phyloP scores from a whole-genome alignment of 2,329 filamentous ascomycete species.

The Fusarium sp. region DNA sequence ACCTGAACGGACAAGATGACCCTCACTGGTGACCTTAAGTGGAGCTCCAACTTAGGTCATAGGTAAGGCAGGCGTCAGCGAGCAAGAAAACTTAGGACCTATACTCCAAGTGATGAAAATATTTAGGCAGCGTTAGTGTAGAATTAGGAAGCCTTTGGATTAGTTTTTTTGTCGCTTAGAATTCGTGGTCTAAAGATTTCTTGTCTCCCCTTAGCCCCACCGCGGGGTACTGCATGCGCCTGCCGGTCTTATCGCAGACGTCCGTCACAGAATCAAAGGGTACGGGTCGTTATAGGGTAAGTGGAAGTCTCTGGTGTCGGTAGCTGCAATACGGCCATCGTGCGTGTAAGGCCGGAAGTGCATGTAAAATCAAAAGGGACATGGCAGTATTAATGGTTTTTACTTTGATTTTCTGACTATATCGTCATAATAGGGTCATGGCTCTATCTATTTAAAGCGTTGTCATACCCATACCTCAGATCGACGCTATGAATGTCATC shows the following conservation, averaged over 20 bases:
- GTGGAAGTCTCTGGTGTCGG: too few relatives aligned
- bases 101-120: not conserved
- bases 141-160: not conserved
- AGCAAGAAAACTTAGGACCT: not conserved
- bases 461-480: not conserved
- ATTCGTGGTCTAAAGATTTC: not conserved
- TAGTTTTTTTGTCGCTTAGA: not conserved
- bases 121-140: not conserved
- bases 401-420: not conserved
- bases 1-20: not conserved
- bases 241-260: conserved; percentile 7
- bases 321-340: not conserved
- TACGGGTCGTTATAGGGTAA: conserved; percentile 4
- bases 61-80: not conserved
- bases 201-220: conserved; percentile 34
- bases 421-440: not conserved
- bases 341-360: not conserved
- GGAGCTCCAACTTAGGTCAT: not conserved
- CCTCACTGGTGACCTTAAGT: not conserved
- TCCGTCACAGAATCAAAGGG: not conserved
- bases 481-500: not conserved
- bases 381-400: not conserved
- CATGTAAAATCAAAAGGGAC: not conserved
- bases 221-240: conserved; percentile 34
- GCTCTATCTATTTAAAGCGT: not conserved